A percentile compares a stretch with the other conserved stretches of the same genome.
Conservation (phyloP, 1,284 basidiomycete species). For the Apiotrichum akiyoshidainum region DNA sequence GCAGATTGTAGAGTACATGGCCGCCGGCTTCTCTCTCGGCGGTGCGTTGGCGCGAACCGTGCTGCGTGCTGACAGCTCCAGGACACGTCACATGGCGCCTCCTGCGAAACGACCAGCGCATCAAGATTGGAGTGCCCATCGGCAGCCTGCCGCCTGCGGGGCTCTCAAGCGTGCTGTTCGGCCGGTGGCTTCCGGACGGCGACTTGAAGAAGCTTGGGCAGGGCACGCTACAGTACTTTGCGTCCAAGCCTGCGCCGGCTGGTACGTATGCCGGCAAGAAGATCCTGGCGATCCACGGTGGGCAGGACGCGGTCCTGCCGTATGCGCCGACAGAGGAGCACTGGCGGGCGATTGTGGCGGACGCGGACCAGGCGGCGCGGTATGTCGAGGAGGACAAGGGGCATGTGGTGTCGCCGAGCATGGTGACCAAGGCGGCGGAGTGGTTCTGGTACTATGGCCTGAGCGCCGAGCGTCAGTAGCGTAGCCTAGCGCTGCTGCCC, state of each 20-base stretch:
- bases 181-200: background rate
- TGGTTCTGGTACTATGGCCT: constrained; percentile 47
- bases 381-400: constrained; percentile 44
- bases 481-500: too few species aligned
- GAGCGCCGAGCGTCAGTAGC: too few species aligned
- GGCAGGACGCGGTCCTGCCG: constrained; percentile 45
- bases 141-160: constrained; percentile 11
- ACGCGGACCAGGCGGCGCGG: constrained; percentile 42
- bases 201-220: background rate
- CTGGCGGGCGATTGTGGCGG: constrained; percentile 48
- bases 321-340: constrained; percentile 20
- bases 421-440: constrained; percentile 42
- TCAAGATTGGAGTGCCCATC: constrained; percentile 16
- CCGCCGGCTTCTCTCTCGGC: constrained; percentile 55
- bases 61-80: background rate
- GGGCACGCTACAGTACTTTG: background rate
- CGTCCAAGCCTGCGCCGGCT: background rate
- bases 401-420: constrained; percentile 46
- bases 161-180: constrained; percentile 3
- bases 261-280: constrained; percentile 61
- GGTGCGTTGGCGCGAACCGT: constrained; percentile 27
- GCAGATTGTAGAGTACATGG: constrained; percentile 63
- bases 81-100: constrained; percentile 18
- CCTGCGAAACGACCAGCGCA: constrained; percentile 31
- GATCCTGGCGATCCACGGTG: constrained; percentile 63